Base-by-base conservation (phyloP, 2,329 filamentous ascomycete genomes). In the Chaetomium sp. region DNA sequence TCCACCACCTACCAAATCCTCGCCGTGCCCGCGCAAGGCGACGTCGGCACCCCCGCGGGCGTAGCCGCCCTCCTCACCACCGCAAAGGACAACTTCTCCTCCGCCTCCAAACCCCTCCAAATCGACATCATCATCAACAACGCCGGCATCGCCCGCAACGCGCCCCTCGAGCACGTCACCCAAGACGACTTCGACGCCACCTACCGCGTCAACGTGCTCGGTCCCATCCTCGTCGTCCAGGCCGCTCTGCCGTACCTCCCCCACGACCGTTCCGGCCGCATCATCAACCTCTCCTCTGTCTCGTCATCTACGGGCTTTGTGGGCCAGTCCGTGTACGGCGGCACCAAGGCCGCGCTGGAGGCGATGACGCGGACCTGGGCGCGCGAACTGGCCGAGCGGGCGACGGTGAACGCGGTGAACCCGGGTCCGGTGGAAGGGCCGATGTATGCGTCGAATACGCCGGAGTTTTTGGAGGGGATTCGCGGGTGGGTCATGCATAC, bases 41-140 rank as follows among this genome's bases (percentile, higher is more conserved):
- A 91, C 71, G 80, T 92, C 65, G 79, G 81, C 60, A 78, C 79
- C 1, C 75, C 82, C 37, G 76, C 76, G 6, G 84, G 84, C 1
- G 82, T 85, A 2, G 73, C 77, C 5, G 72, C 79, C 43, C 77
- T 90, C 51, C 70, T 91, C 62, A 71, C 74, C 32, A 77, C 78
- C 0, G 78, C 82, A 5, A 78, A 81, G 62, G 76, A 81, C 61
- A 75, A 83, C 66, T 85, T 88, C 71, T 57, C 78, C 19, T 55
- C 77, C 7, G 68, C 77, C 55, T 38, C 37, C 8, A 14, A 42
- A n/a, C 74, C 75, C 54, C 81, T 90, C 68, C 82, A 86, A 65
- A 79, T 95, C 66, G 89, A 95, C 72, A 89, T 95, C 59, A 75
- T 95, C 52, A 76, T 95, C 75, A 95, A 95, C 79, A 95, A 95